These are phyloP conservation scores for Nigrospora sphaerica DNA, from an alignment of 2,329 filamentous ascomycete species.

Conservation along the genomic window DNA sequence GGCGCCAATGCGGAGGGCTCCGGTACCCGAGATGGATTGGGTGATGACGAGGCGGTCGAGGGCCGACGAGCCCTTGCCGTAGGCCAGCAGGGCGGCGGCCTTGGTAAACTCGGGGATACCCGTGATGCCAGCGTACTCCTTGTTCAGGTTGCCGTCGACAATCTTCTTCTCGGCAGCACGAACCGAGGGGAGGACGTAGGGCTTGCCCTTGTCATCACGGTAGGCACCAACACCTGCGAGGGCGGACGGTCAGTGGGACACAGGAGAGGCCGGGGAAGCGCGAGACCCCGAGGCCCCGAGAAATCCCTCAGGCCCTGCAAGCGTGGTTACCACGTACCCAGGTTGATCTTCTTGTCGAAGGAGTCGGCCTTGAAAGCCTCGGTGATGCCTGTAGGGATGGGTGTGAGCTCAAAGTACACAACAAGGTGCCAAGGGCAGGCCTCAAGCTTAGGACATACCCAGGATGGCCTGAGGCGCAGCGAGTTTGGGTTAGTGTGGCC, in stretches of 20 bases:
- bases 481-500: constrained; percentile 7
- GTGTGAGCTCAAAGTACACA: background rate
- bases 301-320: too few species aligned
- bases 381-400: constrained; percentile 63
- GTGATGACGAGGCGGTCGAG: constrained; percentile 82
- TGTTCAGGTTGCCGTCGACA: constrained; percentile 72
- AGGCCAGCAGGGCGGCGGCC: constrained; percentile 84
- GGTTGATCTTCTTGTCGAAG: constrained; percentile 94
- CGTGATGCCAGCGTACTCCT: constrained; percentile 97
- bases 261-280: too few species aligned
- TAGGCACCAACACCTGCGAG: constrained; percentile 83
- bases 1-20: constrained; percentile 88
- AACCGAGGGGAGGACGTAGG: constrained; percentile 93
- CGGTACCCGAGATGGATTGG: constrained; percentile 96
- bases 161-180: constrained; percentile 83
- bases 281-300: background rate
- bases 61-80: constrained; percentile 71
- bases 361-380: constrained; percentile 98
- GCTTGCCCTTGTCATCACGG: constrained; percentile 96
- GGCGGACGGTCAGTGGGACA: constrained; percentile 1
- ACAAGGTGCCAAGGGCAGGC: constrained; percentile 3
- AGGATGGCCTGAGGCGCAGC: constrained; percentile 59
- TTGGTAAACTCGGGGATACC: constrained; percentile 92
- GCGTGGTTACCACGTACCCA: constrained; percentile 51
- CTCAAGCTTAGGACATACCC: constrained; percentile 40